A percentile compares a stretch with the other conserved stretches of the same genome.
Evolutionary conservation across 2,329 filamentous ascomycete species (phyloP).

Genomic region (Venturiaceae sp.): DNA sequence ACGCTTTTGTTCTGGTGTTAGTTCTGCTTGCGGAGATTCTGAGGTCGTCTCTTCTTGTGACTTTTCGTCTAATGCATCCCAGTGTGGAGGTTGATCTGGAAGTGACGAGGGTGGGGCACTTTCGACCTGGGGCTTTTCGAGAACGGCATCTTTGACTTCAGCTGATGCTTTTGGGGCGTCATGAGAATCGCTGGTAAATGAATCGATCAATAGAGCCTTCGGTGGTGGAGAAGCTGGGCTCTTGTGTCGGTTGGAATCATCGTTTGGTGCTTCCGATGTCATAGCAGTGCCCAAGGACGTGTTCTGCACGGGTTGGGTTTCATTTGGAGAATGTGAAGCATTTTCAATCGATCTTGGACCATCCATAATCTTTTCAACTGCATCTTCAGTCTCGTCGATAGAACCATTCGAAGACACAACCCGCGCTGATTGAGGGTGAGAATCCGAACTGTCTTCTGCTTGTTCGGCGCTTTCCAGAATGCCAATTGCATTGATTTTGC

Average conservation of each 20-base stretch:
- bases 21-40: not conserved
- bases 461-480: not conserved
- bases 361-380: not conserved
- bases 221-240: not conserved
- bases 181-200: not conserved
- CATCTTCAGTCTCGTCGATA: too few relatives aligned
- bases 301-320: not conserved
- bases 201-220: not conserved
- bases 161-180: not conserved
- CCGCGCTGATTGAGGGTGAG: too few relatives aligned
- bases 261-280: not conserved
- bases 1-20: slow-evolving; percentile 4
- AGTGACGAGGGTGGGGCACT: not conserved
- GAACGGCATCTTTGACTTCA: not conserved
- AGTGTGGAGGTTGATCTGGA: not conserved
- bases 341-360: not conserved
- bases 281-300: not conserved
- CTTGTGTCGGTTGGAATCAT: not conserved
- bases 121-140: not conserved
- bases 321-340: not conserved
- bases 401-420: too few relatives aligned
- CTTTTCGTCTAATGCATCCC: not conserved
- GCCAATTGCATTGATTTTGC: not conserved
- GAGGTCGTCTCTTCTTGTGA: not conserved
- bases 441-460: too few relatives aligned